These are phyloP conservation scores for Pyropia yezoensis DNA, from an alignment of 23 red algal genomes.

Conservation along the genomic window DNA sequence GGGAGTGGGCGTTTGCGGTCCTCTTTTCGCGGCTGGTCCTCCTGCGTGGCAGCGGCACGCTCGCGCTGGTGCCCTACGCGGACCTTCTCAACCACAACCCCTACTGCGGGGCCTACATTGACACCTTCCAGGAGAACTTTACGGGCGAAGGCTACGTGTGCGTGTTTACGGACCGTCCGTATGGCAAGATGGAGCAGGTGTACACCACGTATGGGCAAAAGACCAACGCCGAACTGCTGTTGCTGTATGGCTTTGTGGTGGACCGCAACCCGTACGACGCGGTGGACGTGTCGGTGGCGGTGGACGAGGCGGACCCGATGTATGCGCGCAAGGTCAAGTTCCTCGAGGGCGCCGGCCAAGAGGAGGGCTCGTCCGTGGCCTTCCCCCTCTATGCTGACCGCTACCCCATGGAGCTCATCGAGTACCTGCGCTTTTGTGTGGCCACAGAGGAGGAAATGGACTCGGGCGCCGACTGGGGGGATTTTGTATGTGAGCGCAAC, in stretches of 20 bases:
- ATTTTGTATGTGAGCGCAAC: slow-evolving; percentile 62
- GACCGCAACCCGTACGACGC: slow-evolving; percentile 96
- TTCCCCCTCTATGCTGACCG: slow-evolving; percentile 91
- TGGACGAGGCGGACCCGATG: slow-evolving; percentile 39
- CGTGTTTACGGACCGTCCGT: slow-evolving; percentile 73
- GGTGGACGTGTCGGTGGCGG: slow-evolving; percentile 65
- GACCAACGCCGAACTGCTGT: slow-evolving; percentile 77
- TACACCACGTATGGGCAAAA: slow-evolving; percentile 92
- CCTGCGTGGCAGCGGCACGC: slow-evolving; percentile 31
- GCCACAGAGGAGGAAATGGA: slow-evolving; percentile 52
- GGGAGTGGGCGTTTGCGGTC: slow-evolving; percentile 93
- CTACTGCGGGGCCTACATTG: slow-evolving; percentile 82
- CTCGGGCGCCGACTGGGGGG: slow-evolving; percentile 44
- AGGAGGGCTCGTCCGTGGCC: neutral
- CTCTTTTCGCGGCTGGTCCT: slow-evolving; percentile 80
- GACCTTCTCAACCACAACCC: slow-evolving; percentile 92
- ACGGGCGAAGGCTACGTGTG: slow-evolving; percentile 35
- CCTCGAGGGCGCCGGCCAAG: slow-evolving; percentile 43
- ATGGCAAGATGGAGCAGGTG: slow-evolving; percentile 81
- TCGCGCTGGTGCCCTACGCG: slow-evolving; percentile 94
- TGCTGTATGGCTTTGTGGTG: slow-evolving; percentile 86
- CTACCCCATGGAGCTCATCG: slow-evolving; percentile 88
- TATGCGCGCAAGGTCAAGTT: slow-evolving; percentile 44
- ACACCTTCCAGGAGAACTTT: slow-evolving; percentile 29
- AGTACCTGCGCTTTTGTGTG: slow-evolving; percentile 81